Percentiles rank a stretch among this genome's conserved stretches.
Conservation (phyloP, 202 grass and related monocot species). For the Zoysia matrella region DNA sequence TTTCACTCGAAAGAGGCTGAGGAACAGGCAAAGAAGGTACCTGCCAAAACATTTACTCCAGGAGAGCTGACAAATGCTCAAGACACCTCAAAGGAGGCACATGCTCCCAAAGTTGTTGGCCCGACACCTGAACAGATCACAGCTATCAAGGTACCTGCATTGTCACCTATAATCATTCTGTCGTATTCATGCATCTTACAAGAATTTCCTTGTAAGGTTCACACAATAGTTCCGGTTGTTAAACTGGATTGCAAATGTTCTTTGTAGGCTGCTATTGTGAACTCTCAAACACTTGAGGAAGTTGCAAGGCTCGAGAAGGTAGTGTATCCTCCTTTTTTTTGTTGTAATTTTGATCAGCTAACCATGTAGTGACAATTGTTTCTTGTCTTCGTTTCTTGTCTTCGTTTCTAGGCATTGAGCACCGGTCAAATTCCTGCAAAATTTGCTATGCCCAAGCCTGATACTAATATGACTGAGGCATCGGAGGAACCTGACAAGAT, state of each 20-base stretch:
- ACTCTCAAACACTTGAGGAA: conserved; percentile 97
- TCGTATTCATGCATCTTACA: neutral
- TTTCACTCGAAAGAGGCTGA: conserved; percentile 94
- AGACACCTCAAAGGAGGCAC: conserved; percentile 54
- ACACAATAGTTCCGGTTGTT: neutral
- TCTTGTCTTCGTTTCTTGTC: neutral
- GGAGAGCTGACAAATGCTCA: conserved; percentile 49
- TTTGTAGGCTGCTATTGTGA: conserved; percentile 82
- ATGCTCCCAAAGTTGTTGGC: conserved; percentile 74
- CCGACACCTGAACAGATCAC: conserved; percentile 70
- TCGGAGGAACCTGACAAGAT: conserved; percentile 67
- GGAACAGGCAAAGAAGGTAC: conserved; percentile 86
- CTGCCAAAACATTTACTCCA: conserved; percentile 85
- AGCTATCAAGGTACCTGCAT: conserved; percentile 84
- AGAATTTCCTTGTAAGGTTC: neutral
- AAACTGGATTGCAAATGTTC: conserved; percentile 5
- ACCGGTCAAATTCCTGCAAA: conserved; percentile 85
- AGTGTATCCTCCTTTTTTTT: neutral
- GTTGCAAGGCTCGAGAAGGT: conserved; percentile 96
- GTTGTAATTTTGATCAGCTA: neutral
- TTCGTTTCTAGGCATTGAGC: conserved; percentile 70
- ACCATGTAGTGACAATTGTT: neutral
- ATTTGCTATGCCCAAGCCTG: conserved; percentile 74
- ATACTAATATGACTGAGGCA: conserved; percentile 56
- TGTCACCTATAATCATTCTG: neutral